phyloP scores from a whole-genome alignment of 331 rosid species.

The Erythrophleum ivorense region DNA sequence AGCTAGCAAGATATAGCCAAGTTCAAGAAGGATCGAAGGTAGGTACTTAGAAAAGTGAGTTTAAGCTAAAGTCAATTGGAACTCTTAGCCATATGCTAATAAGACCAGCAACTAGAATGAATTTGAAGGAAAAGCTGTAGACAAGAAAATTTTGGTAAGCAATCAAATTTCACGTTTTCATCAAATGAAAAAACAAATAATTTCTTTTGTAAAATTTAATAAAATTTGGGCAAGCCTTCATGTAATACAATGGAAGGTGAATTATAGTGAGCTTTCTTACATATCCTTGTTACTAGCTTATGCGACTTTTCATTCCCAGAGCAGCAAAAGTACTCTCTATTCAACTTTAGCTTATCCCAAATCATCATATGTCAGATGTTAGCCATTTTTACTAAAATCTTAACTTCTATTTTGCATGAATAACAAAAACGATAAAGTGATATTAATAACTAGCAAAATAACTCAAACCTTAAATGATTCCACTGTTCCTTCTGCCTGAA shows the following conservation, averaged over 20 bases:
- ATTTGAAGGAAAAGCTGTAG: slow-evolving; percentile 1
- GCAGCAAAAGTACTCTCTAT: not conserved
- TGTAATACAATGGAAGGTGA: not conserved
- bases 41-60: no score
- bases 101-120: not conserved
- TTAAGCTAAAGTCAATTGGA: not conserved
- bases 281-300: not conserved
- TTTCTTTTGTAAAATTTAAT: not conserved
- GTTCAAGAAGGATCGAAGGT: not conserved
- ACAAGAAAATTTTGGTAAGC: not conserved
- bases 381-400: not conserved
- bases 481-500: slow-evolving; percentile 73
- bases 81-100: not conserved
- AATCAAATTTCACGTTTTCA: not conserved
- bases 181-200: not conserved
- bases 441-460: slow-evolving; percentile 30
- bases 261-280: not conserved
- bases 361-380: not conserved
- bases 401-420: not conserved
- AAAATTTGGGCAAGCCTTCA: not conserved
- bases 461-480: slow-evolving; percentile 82
- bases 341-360: slow-evolving; percentile 6
- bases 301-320: not conserved
- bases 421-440: not conserved
- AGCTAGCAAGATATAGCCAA: not conserved